A percentile compares a stretch with the other conserved stretches of the same genome.
phyloP scores from a whole-genome alignment of 345 rosid species.

The Carallia brachiata region DNA sequence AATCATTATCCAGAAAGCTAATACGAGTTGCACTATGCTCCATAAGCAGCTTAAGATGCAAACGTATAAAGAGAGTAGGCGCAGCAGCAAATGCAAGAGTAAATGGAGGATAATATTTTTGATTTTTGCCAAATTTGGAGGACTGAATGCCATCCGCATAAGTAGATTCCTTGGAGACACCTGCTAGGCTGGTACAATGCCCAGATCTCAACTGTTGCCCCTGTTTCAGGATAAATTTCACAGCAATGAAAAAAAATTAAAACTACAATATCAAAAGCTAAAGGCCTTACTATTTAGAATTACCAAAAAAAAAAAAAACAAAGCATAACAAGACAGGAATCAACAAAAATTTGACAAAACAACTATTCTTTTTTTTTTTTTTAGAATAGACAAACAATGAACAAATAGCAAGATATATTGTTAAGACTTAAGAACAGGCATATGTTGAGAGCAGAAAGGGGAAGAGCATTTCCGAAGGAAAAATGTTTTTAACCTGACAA shows the following conservation, averaged over 20 bases:
- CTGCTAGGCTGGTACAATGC: slow-evolving; percentile 32
- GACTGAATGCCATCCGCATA: slow-evolving; percentile 24
- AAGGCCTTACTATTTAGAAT: neutral
- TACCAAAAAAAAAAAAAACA: neutral
- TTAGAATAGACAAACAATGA: no score
- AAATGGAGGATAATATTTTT: slow-evolving; percentile 39
- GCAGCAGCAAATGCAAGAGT: slow-evolving; percentile 56
- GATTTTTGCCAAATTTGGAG: slow-evolving; percentile 32
- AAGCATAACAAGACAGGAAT: neutral
- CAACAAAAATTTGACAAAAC: no score
- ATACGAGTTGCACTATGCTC: slow-evolving; percentile 34
- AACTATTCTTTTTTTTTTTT: no score
- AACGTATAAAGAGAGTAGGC: slow-evolving; percentile 51
- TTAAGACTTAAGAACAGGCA: no score
- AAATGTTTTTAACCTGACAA: no score
- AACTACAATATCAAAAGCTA: neutral
- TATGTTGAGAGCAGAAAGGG: no score
- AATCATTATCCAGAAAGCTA: slow-evolving; percentile 38
- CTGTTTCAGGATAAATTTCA: slow-evolving; percentile 37
- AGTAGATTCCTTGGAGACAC: slow-evolving; percentile 33
- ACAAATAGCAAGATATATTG: no score
- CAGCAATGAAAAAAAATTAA: slow-evolving; percentile 9
- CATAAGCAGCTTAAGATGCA: slow-evolving; percentile 71
- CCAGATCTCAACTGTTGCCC: slow-evolving; percentile 40
- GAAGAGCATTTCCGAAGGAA: no score